Evolutionary conservation across 306 rosid species (phyloP).

Genomic region (Lathyrus sativus): DNA sequence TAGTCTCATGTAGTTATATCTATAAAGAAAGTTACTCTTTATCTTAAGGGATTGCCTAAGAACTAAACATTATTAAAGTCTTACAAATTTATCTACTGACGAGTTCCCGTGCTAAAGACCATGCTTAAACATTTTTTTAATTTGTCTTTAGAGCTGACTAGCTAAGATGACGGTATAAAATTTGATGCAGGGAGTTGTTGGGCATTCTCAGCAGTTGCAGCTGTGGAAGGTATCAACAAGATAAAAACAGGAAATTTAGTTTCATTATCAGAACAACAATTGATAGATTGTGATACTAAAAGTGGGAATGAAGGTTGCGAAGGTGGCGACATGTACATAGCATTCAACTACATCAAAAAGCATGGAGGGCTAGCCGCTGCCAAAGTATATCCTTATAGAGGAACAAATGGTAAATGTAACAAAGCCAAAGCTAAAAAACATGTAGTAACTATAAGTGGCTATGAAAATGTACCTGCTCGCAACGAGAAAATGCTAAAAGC

Average conservation of each 20-base stretch:
- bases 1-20: not conserved
- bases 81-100: not conserved
- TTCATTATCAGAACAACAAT: slow-evolving; percentile 73
- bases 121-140: not conserved
- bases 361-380: slow-evolving; percentile 53
- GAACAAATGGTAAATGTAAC: slow-evolving; percentile 46
- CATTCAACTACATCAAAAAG: slow-evolving; percentile 54
- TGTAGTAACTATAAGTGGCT: slow-evolving; percentile 50
- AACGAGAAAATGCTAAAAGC: slow-evolving; percentile 54
- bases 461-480: slow-evolving; percentile 55
- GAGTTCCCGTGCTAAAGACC: slow-evolving; percentile 20
- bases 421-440: slow-evolving; percentile 25
- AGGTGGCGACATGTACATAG: slow-evolving; percentile 70
- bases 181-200: slow-evolving; percentile 71
- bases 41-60: not conserved
- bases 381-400: slow-evolving; percentile 60
- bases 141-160: slow-evolving; percentile 16
- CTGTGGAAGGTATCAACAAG: slow-evolving; percentile 74
- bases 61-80: not conserved
- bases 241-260: slow-evolving; percentile 62
- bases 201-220: slow-evolving; percentile 86
- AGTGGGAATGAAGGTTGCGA: slow-evolving; percentile 59
- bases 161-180: slow-evolving; percentile 13
- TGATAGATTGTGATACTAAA: slow-evolving; percentile 59
- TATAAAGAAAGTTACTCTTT: not conserved